These are phyloP conservation scores for Penicillium robsamsonii DNA, from an alignment of 495 filamentous ascomycete species.

Conservation along the genomic window DNA sequence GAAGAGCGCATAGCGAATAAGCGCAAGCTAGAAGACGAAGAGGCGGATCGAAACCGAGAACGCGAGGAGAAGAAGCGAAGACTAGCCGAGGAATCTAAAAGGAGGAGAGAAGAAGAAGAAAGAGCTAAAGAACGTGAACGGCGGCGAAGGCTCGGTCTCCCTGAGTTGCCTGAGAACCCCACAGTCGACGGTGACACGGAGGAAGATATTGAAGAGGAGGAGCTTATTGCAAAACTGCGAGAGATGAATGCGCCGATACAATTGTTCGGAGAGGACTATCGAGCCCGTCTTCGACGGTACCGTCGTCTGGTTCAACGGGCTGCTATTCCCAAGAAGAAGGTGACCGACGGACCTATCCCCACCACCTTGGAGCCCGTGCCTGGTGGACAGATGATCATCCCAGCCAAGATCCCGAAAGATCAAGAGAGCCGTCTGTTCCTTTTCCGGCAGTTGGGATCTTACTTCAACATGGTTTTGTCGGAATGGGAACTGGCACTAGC, in stretches of 20 bases:
- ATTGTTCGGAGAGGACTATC: constrained; percentile 84
- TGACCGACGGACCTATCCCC: constrained; percentile 60
- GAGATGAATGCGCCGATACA: constrained; percentile 66
- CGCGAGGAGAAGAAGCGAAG: constrained; percentile 76
- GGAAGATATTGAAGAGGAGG: constrained; percentile 70
- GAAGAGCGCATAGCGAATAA: constrained; percentile 67
- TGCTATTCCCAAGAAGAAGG: constrained; percentile 47
- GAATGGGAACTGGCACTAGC: constrained; percentile 85
- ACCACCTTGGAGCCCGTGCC: constrained; percentile 73
- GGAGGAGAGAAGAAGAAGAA: constrained; percentile 68
- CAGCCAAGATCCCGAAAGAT: constrained; percentile 55
- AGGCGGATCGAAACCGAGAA: constrained; percentile 59
- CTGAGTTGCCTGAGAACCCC: constrained; percentile 58
- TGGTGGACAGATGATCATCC: constrained; percentile 84
- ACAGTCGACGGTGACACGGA: constrained; percentile 42
- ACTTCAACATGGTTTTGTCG: constrained; percentile 86
- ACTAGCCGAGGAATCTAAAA: constrained; percentile 76
- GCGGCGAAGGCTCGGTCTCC: constrained; percentile 62
- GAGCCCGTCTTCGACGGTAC: constrained; percentile 66
- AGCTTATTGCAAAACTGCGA: constrained; percentile 65
- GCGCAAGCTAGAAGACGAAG: constrained; percentile 89
- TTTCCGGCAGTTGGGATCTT: constrained; percentile 83
- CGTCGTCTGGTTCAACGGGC: constrained; percentile 51
- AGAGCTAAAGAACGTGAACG: constrained; percentile 53
- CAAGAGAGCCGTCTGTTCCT: constrained; percentile 60